These are phyloP conservation scores for Colletotrichum filicis DNA, from an alignment of 2,329 filamentous ascomycete genomes.

Conservation along the genomic window DNA sequence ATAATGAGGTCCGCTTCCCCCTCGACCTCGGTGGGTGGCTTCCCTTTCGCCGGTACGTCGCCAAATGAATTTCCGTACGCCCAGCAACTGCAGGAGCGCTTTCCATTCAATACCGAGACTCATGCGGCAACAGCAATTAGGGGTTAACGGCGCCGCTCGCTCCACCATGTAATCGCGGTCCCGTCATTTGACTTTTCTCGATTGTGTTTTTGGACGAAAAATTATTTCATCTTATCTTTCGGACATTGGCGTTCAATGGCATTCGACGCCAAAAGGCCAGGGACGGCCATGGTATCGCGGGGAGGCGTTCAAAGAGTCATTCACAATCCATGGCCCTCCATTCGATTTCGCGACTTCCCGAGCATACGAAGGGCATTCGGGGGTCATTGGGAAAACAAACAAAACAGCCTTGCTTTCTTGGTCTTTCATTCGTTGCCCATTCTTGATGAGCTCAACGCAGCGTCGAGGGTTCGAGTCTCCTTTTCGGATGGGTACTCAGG, in stretches of 20 bases:
- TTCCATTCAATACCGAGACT: conserved; percentile 59
- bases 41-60: conserved; percentile 60
- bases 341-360: conserved; percentile 24
- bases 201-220: conserved; percentile 27
- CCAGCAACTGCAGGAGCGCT: conserved; percentile 57
- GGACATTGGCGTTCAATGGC: conserved; percentile 28
- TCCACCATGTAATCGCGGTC: neutral
- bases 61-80: conserved; percentile 52
- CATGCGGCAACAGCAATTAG: conserved; percentile 62
- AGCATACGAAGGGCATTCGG: conserved; percentile 26
- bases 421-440: conserved; percentile 17
- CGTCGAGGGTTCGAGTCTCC: conserved; percentile 14
- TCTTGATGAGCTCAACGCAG: conserved; percentile 30
- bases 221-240: conserved; percentile 4
- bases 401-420: conserved; percentile 21
- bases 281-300: conserved; percentile 24
- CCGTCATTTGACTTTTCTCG: conserved; percentile 32
- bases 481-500: conserved; percentile 32
- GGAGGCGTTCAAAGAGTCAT: conserved; percentile 30
- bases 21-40: conserved; percentile 54
- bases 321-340: conserved; percentile 1
- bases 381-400: conserved; percentile 18
- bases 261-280: conserved; percentile 16
- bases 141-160: conserved; percentile 41
- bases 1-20: conserved; percentile 55